Conservation (phyloP, 2,329 filamentous ascomycete species). For the Fusarium luffae region DNA sequence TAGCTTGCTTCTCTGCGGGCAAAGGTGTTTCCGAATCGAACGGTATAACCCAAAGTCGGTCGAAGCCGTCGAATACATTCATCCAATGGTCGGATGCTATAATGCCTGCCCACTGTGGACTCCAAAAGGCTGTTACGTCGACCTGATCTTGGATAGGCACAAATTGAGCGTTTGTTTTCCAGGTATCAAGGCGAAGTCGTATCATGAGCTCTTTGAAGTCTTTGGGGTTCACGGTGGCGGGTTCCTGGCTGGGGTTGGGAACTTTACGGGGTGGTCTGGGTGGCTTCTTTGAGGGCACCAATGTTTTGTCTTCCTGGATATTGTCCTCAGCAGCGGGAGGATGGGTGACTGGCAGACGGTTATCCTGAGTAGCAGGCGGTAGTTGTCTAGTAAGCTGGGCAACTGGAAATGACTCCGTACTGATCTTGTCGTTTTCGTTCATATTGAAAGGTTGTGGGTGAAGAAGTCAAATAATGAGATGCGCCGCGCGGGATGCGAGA, state of each 20-base stretch:
- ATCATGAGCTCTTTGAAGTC: constrained; percentile 39
- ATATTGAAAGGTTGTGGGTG: neutral
- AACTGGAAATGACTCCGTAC: neutral
- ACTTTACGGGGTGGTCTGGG: constrained; percentile 4
- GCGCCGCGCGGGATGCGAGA: neutral
- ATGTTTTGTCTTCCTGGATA: neutral
- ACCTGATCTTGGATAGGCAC: constrained; percentile 30
- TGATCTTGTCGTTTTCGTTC: neutral
- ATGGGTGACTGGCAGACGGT: neutral
- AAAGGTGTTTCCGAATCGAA: constrained; percentile 24
- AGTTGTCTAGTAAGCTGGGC: neutral
- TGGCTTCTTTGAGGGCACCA: neutral
- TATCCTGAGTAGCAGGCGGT: neutral
- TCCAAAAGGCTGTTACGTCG: constrained; percentile 39
- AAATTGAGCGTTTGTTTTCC: constrained; percentile 33
- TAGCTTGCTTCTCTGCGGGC: constrained; percentile 11
- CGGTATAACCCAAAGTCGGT: constrained; percentile 41
- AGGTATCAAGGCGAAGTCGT: constrained; percentile 30
- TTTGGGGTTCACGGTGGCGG: neutral
- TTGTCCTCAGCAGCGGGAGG: neutral
- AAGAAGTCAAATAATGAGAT: neutral
- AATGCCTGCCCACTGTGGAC: constrained; percentile 20
- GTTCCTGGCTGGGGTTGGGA: neutral
- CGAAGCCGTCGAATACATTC: constrained; percentile 40
- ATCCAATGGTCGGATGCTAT: constrained; percentile 14